Percentiles rank a stretch among this genome's conserved stretches.
Evolutionary conservation across 1,284 basidiomycete species (phyloP).

Genomic region (Ceratobasidium theobromae): DNA sequence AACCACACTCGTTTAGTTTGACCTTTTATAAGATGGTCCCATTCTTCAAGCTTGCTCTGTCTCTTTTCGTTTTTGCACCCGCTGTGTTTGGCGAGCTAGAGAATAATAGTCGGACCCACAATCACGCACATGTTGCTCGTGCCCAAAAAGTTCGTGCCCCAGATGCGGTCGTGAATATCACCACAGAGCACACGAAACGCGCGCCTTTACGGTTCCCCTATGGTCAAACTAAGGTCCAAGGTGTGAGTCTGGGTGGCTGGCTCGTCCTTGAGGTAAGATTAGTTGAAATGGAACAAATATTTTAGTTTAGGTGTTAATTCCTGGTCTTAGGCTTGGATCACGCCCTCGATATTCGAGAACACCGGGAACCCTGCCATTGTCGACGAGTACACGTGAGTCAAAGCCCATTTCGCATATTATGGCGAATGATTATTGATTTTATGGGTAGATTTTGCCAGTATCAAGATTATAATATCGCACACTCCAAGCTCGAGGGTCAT

Average conservation of each 20-base stretch:
- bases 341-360: constrained; percentile 69
- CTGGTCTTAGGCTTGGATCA: constrained; percentile 70
- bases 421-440: background rate
- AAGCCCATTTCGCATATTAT: constrained; percentile 49
- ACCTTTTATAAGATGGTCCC: background rate
- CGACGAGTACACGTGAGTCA: constrained; percentile 82
- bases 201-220: constrained; percentile 32
- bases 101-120: background rate
- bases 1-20: background rate
- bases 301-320: no score
- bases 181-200: constrained; percentile 7
- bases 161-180: background rate
- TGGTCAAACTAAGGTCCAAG: constrained; percentile 35
- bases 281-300: background rate
- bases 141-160: constrained; percentile 4
- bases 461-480: constrained; percentile 50
- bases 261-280: constrained; percentile 49
- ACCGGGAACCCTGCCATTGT: constrained; percentile 56
- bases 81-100: constrained; percentile 8
- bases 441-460: constrained; percentile 53
- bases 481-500: constrained; percentile 57
- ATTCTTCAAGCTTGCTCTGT: constrained; percentile 1
- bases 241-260: constrained; percentile 78
- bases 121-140: background rate
- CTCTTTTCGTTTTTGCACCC: constrained; percentile 2